phyloP scores from a whole-genome alignment of 805 yeast genomes.

The Lipomyces mesembrius region DNA sequence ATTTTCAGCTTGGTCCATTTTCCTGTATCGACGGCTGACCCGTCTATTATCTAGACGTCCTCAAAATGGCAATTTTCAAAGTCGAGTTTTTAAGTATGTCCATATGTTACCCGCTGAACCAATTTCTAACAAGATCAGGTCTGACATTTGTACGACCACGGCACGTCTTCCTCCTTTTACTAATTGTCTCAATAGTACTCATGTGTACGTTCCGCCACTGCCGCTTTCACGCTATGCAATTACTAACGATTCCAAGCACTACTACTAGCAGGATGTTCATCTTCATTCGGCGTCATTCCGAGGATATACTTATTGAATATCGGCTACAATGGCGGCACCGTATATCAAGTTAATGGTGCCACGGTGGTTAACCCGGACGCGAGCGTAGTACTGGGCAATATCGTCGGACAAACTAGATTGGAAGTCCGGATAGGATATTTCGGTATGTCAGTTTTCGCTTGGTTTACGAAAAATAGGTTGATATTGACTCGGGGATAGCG shows the following conservation, averaged over 20 bases:
- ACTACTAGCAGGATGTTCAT: conserved; percentile 33
- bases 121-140: conserved; percentile 14
- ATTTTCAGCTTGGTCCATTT: too few relatives aligned
- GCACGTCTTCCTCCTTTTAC: conserved; percentile 27
- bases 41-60: neutral
- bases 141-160: conserved; percentile 32
- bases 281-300: conserved; percentile 23
- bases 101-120: neutral
- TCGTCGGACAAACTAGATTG: conserved; percentile 24
- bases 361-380: conserved; percentile 24
- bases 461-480: neutral
- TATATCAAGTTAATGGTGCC: conserved; percentile 17
- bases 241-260: conserved; percentile 21
- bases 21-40: neutral
- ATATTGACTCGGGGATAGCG: conserved; percentile 4
- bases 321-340: conserved; percentile 34
- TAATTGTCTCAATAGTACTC: conserved; percentile 19
- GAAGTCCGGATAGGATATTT: conserved; percentile 35
- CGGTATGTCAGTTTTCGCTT: conserved; percentile 13
- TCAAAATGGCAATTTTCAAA: neutral
- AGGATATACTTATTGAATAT: conserved; percentile 26
- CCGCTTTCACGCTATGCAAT: neutral
- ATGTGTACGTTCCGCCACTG: conserved; percentile 12
- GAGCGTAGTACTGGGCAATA: conserved; percentile 15
- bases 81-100: conserved; percentile 5